A percentile compares a stretch with the other conserved stretches of the same genome.
These are phyloP conservation scores for Cicer chorassanicum DNA, from an alignment of 306 rosid species.

Conservation along the genomic window DNA sequence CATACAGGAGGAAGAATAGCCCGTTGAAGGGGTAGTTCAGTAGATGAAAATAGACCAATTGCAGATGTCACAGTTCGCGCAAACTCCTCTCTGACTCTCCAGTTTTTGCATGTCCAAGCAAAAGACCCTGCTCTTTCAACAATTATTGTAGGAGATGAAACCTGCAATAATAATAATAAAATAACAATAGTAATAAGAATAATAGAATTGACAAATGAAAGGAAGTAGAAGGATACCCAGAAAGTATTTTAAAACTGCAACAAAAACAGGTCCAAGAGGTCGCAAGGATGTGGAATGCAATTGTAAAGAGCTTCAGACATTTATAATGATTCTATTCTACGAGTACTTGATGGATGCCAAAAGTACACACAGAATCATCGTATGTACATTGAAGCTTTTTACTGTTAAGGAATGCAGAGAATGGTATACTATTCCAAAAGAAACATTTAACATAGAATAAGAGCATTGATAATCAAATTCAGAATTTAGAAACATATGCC, in stretches of 20 bases:
- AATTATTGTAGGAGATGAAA: constrained; percentile 95
- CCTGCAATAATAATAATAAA: constrained; percentile 52
- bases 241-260: constrained; percentile 34
- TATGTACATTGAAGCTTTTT: constrained; percentile 32
- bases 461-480: constrained; percentile 6
- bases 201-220: constrained; percentile 32
- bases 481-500: constrained; percentile 11
- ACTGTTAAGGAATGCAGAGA: constrained; percentile 1
- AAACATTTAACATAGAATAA: constrained; percentile 20
- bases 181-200: constrained; percentile 4
- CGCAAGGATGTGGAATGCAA: not conserved
- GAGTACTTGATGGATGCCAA: constrained; percentile 17
- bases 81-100: constrained; percentile 99
- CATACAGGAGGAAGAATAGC: constrained; percentile 92
- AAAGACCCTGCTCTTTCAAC: constrained; percentile 97
- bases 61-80: constrained; percentile 95
- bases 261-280: constrained; percentile 16
- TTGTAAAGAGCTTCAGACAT: constrained; percentile 27
- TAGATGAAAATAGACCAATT: constrained; percentile 86
- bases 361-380: constrained; percentile 22
- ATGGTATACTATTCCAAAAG: constrained; percentile 4
- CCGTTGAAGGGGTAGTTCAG: constrained; percentile 94
- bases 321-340: constrained; percentile 16
- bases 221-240: constrained; percentile 18
- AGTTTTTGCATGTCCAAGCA: constrained; percentile 94